These are phyloP conservation scores for Biscogniauxia sp. DNA, from an alignment of 2,329 filamentous ascomycete genomes.

Conservation along the genomic window DNA sequence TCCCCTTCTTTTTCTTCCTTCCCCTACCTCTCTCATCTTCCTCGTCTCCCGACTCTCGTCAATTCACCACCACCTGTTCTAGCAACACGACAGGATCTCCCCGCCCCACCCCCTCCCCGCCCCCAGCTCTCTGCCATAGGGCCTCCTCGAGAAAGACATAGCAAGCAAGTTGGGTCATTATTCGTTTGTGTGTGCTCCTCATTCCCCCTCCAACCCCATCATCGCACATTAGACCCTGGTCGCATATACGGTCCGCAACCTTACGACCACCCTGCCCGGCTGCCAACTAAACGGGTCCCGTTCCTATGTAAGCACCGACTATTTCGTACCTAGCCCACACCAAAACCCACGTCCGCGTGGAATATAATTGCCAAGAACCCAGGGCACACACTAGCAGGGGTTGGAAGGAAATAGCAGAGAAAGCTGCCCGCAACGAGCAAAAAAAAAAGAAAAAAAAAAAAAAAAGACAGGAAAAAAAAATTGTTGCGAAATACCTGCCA, in stretches of 20 bases:
- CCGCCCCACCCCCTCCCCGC: background rate
- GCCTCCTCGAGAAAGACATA: conserved; percentile 13
- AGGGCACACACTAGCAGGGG: background rate
- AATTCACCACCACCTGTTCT: background rate
- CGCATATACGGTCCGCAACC: background rate
- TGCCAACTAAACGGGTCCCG: background rate
- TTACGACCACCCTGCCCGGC: background rate
- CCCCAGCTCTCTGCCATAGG: conserved; percentile 24
- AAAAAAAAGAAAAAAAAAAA: background rate
- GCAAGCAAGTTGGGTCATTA: background rate
- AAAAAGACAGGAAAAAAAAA: background rate
- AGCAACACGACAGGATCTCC: background rate
- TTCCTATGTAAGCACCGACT: background rate
- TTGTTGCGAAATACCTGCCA: conserved; percentile 13
- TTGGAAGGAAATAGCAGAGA: background rate
- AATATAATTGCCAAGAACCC: background rate
- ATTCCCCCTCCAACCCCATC: conserved; percentile 12
- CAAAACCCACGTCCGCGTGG: background rate
- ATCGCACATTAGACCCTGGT: conserved; percentile 25
- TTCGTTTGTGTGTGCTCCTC: conserved; percentile 4
- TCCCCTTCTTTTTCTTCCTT: conserved; percentile 23
- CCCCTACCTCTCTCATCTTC: conserved; percentile 19
- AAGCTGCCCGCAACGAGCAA: background rate
- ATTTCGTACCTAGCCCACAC: background rate
- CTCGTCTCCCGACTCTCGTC: conserved; percentile 3